These are phyloP conservation scores for Fraxinus quadrangulata DNA, from an alignment of 257 asterid species.

Conservation along the genomic window DNA sequence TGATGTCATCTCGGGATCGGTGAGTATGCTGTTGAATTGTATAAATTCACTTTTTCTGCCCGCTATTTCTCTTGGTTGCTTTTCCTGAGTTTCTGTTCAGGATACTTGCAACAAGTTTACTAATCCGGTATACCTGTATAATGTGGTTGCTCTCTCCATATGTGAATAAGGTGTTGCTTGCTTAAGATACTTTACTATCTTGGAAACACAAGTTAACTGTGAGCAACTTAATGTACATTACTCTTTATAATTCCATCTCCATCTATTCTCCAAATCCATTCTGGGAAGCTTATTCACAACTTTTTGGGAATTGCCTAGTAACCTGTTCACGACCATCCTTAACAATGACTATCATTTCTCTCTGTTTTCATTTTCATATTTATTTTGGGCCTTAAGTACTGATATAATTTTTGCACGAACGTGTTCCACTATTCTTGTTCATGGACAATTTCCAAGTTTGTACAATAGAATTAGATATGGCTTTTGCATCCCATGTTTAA, in stretches of 20 bases:
- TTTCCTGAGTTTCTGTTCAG: not conserved
- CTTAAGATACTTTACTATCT: too few relatives aligned
- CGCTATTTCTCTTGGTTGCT: conserved; percentile 11
- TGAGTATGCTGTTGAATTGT: conserved; percentile 37
- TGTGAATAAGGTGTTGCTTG: too few relatives aligned
- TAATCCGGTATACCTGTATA: not conserved
- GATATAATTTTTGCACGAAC: too few relatives aligned
- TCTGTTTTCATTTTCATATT: too few relatives aligned
- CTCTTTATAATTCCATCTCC: not conserved
- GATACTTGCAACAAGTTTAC: not conserved
- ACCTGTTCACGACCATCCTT: not conserved
- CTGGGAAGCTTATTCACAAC: not conserved
- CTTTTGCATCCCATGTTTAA: too few relatives aligned
- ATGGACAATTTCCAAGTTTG: too few relatives aligned
- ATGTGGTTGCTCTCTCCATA: not conserved
- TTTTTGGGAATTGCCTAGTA: not conserved
- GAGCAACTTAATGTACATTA: too few relatives aligned
- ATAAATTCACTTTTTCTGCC: not conserved
- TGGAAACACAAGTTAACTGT: not conserved
- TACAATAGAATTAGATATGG: too few relatives aligned
- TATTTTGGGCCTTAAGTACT: too few relatives aligned
- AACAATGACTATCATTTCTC: not conserved
- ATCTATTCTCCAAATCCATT: not conserved
- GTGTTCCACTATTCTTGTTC: too few relatives aligned
- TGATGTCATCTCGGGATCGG: conserved; percentile 85